Evolutionary conservation across 371 early-diverging fungal species (phyloP), one percentile per base, ranked within the genome.

Genomic region (Mucor circinelloides): DNA sequence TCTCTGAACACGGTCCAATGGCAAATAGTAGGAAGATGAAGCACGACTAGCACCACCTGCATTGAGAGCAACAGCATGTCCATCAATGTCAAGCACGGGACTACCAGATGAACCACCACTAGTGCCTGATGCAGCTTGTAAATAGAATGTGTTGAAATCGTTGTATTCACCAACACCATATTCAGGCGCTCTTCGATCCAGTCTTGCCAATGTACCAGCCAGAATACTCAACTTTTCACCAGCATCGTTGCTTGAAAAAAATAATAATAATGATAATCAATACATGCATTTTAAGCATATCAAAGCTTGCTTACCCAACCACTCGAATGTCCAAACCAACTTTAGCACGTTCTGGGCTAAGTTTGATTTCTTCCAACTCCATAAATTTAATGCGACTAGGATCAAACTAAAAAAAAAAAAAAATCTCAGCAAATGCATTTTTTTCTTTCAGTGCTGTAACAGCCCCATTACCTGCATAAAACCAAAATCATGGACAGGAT

Each of bases 401-500:
- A 77, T 96, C 93, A 72, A 93, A 97, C 71, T 89, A 84, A 64
- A 94, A 93, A 96, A 70, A 87, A 83, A 64, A 93, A 78, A 66
- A 57, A 42, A 19, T 32, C 42, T 38, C 36, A 52, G 31, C 17
- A 36, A 42, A 9, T 28, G 25, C 21, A 55, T 25, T 17, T 31
- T 21, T 21, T 21, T 25, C 10, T 31, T 21, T 21, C 15, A 46
- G 44, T 27, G n/a, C 19, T 32, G 28, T 40, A 28, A 28, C 48
- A n/a, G 40, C 42, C 25, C 12, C 21, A 36, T 9, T 68, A 72
- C 73, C 59, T 63, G 66, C 73, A 72, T 72, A 63, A 97, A 91
- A 1, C 95, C 96, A 87, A 96, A 97, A 73, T 97, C 97, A 74
- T 97, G 97, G 30, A 96, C 82, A 19, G 94, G 95, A 71, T 92